These are phyloP conservation scores for Paragyromitra xinjiangensis DNA, from an alignment of 495 filamentous ascomycete genomes.

Conservation along the genomic window DNA sequence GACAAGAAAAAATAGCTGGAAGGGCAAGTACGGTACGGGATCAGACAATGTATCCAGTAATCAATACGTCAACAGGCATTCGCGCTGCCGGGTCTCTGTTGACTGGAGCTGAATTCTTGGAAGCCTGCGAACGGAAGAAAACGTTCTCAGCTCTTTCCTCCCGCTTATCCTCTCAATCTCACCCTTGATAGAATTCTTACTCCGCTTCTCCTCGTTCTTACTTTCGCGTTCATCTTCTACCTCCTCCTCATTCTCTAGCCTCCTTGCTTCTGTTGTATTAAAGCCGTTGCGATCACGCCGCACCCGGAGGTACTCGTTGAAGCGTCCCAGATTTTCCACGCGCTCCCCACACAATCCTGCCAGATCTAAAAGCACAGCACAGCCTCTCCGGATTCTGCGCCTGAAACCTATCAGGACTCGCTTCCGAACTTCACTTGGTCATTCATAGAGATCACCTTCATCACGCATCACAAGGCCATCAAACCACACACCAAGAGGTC, in stretches of 20 bases:
- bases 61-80: slow-evolving; percentile 24
- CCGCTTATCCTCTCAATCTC: slow-evolving; percentile 1
- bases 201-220: background rate
- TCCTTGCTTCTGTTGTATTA: background rate
- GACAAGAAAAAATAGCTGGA: background rate
- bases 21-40: background rate
- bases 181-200: background rate
- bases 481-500: background rate
- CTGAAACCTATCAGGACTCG: slow-evolving; percentile 31
- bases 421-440: slow-evolving; percentile 28
- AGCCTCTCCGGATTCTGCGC: slow-evolving; percentile 14
- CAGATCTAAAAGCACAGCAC: slow-evolving; percentile 48
- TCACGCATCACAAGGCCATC: slow-evolving; percentile 33
- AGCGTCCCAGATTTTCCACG: background rate
- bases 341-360: slow-evolving; percentile 25
- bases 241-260: background rate
- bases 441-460: slow-evolving; percentile 6
- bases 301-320: background rate
- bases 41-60: slow-evolving; percentile 11
- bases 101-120: background rate
- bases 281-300: slow-evolving; percentile 4
- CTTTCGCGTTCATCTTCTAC: background rate
- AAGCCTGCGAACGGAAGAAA: background rate
- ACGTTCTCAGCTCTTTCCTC: background rate
- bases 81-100: background rate